Base-by-base conservation (phyloP, 257 asterid genomes). In the Nicotiana benthamiana region DNA sequence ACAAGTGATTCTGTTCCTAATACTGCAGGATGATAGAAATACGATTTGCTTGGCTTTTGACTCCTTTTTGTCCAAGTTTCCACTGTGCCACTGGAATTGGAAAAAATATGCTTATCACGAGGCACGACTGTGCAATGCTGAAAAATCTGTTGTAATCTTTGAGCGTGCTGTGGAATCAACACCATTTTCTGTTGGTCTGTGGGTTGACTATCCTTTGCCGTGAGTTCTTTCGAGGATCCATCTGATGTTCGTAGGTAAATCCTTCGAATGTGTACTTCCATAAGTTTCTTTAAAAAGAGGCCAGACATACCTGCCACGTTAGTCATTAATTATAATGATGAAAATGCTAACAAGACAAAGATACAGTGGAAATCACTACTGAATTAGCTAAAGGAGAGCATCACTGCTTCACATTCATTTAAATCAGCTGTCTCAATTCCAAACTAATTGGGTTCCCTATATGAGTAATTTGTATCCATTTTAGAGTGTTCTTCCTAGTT, bases 11-110 rank as follows among this genome's bases (percentile, higher is more conserved):
- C 27, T 81, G 79, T 72, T 75, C 79, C 65, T 74, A 79, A 56
- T 85, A 78, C 77, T 80, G 87, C 93, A 95, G 99, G 97, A 90
- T 84, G 89, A 91, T 85, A 87, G 87, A 60, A 88, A 89, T 89
- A 74, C 84, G 18, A 86, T 95, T 79, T 90, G 94, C 82, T 81
- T 86, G 76, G 94, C 92, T 56, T 95, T 92, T 84, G 97, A 92
- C 75, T 83, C 93, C 67, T 87, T 95, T 87, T 85, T 95, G 89
- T 87, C 90, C 34, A 87, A 75, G 66, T 95, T 88, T 86, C 98
- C 97, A 26, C 82, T 93, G 89, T 95, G 98, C 86, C 97, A 95
- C 80, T 92, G 97, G 97, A 92, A 91, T 79, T 87, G 96, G 95
- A 89, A 84, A 65, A 90, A 87, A 84, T 95, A 92, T 89, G 97